Evolutionary conservation across 495 filamentous ascomycete species (phyloP).

Genomic region (Jackrogersella multiformis): DNA sequence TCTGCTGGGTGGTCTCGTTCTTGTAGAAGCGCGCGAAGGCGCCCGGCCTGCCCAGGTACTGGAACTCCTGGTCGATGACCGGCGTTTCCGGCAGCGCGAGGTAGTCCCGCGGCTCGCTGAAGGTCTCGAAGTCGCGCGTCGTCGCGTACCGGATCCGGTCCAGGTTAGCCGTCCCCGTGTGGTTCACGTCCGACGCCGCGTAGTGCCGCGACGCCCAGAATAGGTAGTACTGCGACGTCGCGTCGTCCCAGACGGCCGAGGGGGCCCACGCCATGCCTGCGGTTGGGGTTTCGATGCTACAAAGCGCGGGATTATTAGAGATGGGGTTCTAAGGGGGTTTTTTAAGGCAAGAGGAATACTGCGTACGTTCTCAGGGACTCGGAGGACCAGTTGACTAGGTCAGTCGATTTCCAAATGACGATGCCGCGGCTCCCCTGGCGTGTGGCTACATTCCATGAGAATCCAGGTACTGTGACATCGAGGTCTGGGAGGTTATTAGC

Average conservation of each 20-base stretch:
- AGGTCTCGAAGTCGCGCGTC: constrained; percentile 44
- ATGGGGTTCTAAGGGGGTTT: neutral
- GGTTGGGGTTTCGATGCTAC: constrained; percentile 45
- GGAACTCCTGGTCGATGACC: constrained; percentile 51
- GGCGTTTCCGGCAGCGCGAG: constrained; percentile 39
- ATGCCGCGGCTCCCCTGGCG: constrained; percentile 48
- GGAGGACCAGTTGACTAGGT: constrained; percentile 47
- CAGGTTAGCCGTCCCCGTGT: constrained; percentile 38
- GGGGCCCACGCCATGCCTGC: constrained; percentile 56
- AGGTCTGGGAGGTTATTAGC: constrained; percentile 22
- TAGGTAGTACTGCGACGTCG: constrained; percentile 47
- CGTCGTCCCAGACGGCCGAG: constrained; percentile 51
- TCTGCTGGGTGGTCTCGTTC: constrained; percentile 47
- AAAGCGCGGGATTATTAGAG: constrained; percentile 5
- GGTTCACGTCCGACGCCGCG: constrained; percentile 31
- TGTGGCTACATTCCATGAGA: constrained; percentile 51
- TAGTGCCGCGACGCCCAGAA: constrained; percentile 49
- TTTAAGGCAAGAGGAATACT: neutral
- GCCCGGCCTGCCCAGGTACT: constrained; percentile 42
- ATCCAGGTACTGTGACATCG: constrained; percentile 29
- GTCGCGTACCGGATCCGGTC: constrained; percentile 46
- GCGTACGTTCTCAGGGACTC: constrained; percentile 24
- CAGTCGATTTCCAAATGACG: constrained; percentile 51
- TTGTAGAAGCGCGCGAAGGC: constrained; percentile 50
- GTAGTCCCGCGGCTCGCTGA: constrained; percentile 43